These are phyloP conservation scores for Centrapalus pauciflorus DNA, from an alignment of 129 eudicot genomes.

Conservation along the genomic window DNA sequence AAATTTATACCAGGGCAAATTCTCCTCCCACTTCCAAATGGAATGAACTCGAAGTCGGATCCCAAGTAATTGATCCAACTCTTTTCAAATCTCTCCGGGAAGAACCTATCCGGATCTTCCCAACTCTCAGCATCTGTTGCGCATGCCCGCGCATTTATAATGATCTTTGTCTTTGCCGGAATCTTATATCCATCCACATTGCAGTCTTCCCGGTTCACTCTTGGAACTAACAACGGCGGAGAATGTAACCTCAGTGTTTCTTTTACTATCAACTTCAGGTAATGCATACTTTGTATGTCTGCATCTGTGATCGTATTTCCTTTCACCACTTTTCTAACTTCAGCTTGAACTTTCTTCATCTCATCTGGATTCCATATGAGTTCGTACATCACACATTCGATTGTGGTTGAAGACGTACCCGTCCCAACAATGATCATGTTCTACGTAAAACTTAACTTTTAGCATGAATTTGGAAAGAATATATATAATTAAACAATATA, in stretches of 20 bases:
- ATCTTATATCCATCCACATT: not conserved
- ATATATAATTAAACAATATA: too few relatives aligned
- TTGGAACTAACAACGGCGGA: not conserved
- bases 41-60: not conserved
- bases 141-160: not conserved
- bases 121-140: not conserved
- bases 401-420: not conserved
- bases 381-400: not conserved
- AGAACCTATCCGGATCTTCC: not conserved
- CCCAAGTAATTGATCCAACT: not conserved
- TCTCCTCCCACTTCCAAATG: not conserved
- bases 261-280: not conserved
- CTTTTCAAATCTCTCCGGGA: slow-evolving; percentile 2
- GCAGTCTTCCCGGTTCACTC: not conserved
- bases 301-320: not conserved
- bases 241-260: not conserved
- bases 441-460: not conserved
- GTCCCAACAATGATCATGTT: not conserved
- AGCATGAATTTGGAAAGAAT: too few relatives aligned
- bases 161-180: not conserved
- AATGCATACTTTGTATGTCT: not conserved
- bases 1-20: not conserved
- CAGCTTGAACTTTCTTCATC: slow-evolving; percentile 2
- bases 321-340: not conserved
- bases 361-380: not conserved